Evolutionary conservation across 2,329 filamentous ascomycete genomes (phyloP).

Genomic region (Aspergillus transmontanensis): DNA sequence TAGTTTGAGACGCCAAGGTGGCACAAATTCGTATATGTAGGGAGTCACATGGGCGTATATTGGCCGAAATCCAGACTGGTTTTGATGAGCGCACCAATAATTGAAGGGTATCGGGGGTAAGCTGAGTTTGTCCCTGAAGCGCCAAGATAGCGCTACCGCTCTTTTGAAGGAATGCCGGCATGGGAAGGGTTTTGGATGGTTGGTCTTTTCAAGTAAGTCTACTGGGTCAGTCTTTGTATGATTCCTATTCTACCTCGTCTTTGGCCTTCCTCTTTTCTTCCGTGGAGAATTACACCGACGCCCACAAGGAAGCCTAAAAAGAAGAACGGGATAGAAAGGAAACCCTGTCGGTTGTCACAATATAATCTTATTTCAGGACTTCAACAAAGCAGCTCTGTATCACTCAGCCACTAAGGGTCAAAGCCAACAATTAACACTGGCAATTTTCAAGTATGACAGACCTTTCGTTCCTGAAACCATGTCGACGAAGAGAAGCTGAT

Average conservation of each 20-base stretch:
- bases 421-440: too few species aligned
- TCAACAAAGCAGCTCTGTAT: too few species aligned
- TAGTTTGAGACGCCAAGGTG: not conserved
- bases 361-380: too few species aligned
- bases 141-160: not conserved
- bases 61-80: not conserved
- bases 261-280: too few species aligned
- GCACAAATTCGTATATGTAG: not conserved
- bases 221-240: not conserved
- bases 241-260: not conserved
- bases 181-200: too few species aligned
- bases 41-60: not conserved
- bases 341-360: too few species aligned
- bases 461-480: too few species aligned
- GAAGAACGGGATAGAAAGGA: accelerated
- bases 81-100: not conserved
- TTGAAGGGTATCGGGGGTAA: not conserved
- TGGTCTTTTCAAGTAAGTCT: not conserved
- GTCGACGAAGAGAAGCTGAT: not conserved
- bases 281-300: too few species aligned
- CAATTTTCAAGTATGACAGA: too few species aligned
- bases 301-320: too few species aligned
- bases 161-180: too few species aligned
- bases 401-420: too few species aligned
- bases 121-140: not conserved